Evolutionary conservation across 345 rosid genomes (phyloP), one percentile per base, ranked within the genome.

Genomic region (Kandelia obovata): DNA sequence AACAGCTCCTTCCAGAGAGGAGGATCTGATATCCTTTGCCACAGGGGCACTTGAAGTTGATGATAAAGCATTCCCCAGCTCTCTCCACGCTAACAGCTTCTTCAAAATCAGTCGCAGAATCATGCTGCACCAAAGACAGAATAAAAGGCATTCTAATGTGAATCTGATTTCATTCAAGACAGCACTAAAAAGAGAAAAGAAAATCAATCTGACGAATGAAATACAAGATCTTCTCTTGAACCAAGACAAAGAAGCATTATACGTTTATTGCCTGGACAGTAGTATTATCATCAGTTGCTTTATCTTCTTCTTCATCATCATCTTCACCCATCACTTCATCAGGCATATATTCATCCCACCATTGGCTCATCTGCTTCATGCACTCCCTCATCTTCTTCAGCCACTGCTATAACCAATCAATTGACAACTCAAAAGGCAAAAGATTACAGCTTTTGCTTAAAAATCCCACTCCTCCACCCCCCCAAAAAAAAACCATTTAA

Each of bases 41-140:
- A 3, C 86, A 82, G 0, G 86, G 83, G 43, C 92, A 85, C 65
- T 53, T 78, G 76, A 87, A 82, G 46, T 79, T 70, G 28, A 85
- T 60, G 43, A 62, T 70, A 58, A 80, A 62, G 49, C 79, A 70
- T 21, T 82, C 83, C 25, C 86, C 88, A 25, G 52, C 31, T 37
- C 65, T 80, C 79, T 85, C 87, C 61, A 81, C 88, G 7, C 76
- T 75, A 67, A 87, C 86, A 49, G 79, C 63, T 69, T 86, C 92
- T 49, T 83, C 86, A 46, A 7, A 28, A 7, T 60, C 81, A 17
- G 27, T 19, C 47, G 30, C 80, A 4, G 17, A 43, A 49, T 70
- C 64, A 46, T 28, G 71, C 82, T 82, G 66, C 73, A 34, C 11
- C 25, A 53, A 53, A n/a, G 16, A 56, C n/a, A 32, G n/a, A 58